Conservation (phyloP, 768 basidiomycete genomes). For the Russula dissimulans region DNA sequence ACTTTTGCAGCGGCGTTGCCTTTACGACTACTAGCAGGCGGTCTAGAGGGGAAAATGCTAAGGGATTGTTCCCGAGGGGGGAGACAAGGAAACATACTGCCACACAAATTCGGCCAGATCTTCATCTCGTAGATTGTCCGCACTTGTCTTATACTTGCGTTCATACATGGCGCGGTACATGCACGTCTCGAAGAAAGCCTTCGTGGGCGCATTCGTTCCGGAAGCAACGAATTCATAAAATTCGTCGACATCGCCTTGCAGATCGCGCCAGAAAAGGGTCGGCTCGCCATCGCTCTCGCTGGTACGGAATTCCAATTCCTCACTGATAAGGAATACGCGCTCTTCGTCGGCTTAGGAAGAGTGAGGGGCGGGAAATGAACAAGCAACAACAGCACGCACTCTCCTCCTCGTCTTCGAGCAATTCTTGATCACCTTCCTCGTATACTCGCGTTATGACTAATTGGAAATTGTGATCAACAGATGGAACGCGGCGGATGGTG, state of each 20-base stretch:
- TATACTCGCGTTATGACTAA: conserved; percentile 94
- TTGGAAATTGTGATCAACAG: conserved; percentile 73
- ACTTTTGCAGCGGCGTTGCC: conserved; percentile 22
- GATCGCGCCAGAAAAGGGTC: conserved; percentile 85
- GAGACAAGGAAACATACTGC: conserved; percentile 44
- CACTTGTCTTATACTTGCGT: conserved; percentile 70
- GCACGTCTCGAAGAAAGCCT: conserved; percentile 85
- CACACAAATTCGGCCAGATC: conserved; percentile 76
- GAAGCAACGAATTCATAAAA: conserved; percentile 84
- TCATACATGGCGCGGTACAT: conserved; percentile 97
- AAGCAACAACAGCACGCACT: conserved; percentile 36
- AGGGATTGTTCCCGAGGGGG: not conserved
- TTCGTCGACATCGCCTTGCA: conserved; percentile 86
- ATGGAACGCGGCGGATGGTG: conserved; percentile 78
- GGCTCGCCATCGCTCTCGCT: conserved; percentile 67
- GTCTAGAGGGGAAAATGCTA: conserved; percentile 1
- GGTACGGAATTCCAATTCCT: conserved; percentile 79
- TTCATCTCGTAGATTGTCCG: conserved; percentile 55
- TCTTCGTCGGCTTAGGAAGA: conserved; percentile 76
- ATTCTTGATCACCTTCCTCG: conserved; percentile 92
- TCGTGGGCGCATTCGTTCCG: conserved; percentile 67
- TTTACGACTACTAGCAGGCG: conserved; percentile 10
- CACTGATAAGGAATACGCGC: conserved; percentile 81
- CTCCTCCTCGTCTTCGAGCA: conserved; percentile 90
- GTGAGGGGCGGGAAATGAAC: conserved; percentile 2